These are phyloP conservation scores for Allium sativum DNA, from an alignment of 106 monocot species.

Conservation along the genomic window DNA sequence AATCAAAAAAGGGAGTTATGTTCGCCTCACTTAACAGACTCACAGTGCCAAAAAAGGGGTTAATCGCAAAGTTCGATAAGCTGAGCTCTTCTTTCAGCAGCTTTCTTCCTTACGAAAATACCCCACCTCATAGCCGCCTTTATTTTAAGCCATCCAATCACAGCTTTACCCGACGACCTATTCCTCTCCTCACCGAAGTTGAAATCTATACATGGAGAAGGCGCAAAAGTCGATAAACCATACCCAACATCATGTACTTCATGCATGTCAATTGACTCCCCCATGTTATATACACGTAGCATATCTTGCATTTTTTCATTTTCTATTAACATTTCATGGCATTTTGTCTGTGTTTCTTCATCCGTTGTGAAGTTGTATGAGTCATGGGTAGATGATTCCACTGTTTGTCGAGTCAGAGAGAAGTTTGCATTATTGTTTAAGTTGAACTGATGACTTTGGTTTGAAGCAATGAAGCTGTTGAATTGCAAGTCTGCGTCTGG, in stretches of 20 bases:
- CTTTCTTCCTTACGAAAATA: constrained; percentile 53
- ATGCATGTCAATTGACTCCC: constrained; percentile 12
- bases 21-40: too few relatives aligned
- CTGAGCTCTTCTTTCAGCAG: constrained; percentile 21
- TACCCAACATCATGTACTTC: constrained; percentile 16
- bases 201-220: constrained; percentile 19
- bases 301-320: constrained; percentile 59
- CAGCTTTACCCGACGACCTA: constrained; percentile 43
- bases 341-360: constrained; percentile 44
- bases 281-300: constrained; percentile 47
- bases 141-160: constrained; percentile 65
- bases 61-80: constrained; percentile 33
- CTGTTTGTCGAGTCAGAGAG: constrained; percentile 15
- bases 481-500: constrained; percentile 5
- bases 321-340: constrained; percentile 37
- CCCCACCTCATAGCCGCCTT: constrained; percentile 71
- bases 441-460: constrained; percentile 12
- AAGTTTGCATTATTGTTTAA: constrained; percentile 22
- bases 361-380: constrained; percentile 25
- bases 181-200: constrained; percentile 28
- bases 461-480: constrained; percentile 11
- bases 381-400: not conserved
- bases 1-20: too few relatives aligned
- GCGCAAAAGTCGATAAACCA: constrained; percentile 21
- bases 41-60: too few relatives aligned